These are phyloP conservation scores for Xylaria sp. DNA, from an alignment of 2,329 filamentous ascomycete species.

Conservation along the genomic window DNA sequence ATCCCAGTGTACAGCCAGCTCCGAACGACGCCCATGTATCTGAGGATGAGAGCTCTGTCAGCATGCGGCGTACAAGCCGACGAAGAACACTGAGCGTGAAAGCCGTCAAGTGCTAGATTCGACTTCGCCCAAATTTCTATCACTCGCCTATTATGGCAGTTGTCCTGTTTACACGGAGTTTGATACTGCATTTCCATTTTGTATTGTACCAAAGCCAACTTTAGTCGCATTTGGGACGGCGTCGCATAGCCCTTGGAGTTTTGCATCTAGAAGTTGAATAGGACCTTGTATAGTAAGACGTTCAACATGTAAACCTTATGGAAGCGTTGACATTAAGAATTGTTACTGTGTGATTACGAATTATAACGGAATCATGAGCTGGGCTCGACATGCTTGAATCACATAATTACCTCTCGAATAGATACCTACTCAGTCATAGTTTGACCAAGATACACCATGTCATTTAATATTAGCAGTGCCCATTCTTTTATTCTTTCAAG, in stretches of 20 bases:
- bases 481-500: too few species aligned
- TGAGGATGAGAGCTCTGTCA: constrained; percentile 32
- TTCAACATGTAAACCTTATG: constrained; percentile 7
- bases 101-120: constrained; percentile 29
- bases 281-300: constrained; percentile 18
- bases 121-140: background rate
- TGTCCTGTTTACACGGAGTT: constrained; percentile 1
- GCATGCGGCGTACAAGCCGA: constrained; percentile 39
- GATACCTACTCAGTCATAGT: too few species aligned
- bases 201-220: constrained; percentile 22
- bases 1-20: constrained; percentile 16
- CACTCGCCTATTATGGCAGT: background rate
- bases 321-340: constrained; percentile 1
- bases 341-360: background rate
- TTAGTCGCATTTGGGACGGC: constrained; percentile 15
- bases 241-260: constrained; percentile 24
- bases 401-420: background rate
- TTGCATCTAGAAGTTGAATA: background rate
- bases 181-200: background rate
- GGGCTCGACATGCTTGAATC: background rate
- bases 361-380: background rate
- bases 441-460: too few species aligned
- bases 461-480: too few species aligned
- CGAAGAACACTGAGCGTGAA: constrained; percentile 41
- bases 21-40: constrained; percentile 22